Evolutionary conservation across 305 asterid genomes (phyloP), one percentile per base, ranked within the genome.

Genomic region (Fraxinus baroniana): DNA sequence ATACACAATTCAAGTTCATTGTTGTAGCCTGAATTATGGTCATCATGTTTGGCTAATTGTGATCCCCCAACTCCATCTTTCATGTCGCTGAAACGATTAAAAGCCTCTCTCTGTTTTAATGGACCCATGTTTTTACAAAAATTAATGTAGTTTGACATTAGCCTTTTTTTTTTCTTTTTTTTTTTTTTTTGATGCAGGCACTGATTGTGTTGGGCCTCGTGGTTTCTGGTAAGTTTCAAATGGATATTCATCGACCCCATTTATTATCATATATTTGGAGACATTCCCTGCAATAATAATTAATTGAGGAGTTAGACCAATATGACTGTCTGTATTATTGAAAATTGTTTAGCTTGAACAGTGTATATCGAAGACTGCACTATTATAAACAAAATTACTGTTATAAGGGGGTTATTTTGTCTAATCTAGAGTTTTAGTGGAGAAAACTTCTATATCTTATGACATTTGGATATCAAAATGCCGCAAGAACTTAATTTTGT

Each of bases 181-280:
- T 2, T 72, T 55, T 28, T 55, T 28, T 77, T 9, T 70, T 83
- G 44, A 8, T 88, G 90, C 95, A 96, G 99, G 98, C 97, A 55
- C 81, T 92, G 83, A 80, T 96, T 79, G 83, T 87, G 15, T 74
- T 87, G 84, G 97, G 99, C 83, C 89, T 96, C 39, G 82, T 85
- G 78, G 89, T 91, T 70, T 96, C 99, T 82, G 98, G 99, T 94
- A 90, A 87, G 97, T 90, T 79, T 79, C 74, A 13, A 82, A 7
- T 32, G 33, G 46, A 78, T 70, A 5, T 24, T 28, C 35, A 49
- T 8, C 24, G 18, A 46, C 28, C 60, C 20, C 24, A 44, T 28
- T 73, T 3, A 24, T 79, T 24, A 49, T 66, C 66, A 78, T 28
- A 75, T 62, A 26, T 2, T 26, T 9, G 20, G 20, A 49, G 20